Evolutionary conservation across 2,329 filamentous ascomycete genomes (phyloP).

Genomic region (Penicillium sp.): DNA sequence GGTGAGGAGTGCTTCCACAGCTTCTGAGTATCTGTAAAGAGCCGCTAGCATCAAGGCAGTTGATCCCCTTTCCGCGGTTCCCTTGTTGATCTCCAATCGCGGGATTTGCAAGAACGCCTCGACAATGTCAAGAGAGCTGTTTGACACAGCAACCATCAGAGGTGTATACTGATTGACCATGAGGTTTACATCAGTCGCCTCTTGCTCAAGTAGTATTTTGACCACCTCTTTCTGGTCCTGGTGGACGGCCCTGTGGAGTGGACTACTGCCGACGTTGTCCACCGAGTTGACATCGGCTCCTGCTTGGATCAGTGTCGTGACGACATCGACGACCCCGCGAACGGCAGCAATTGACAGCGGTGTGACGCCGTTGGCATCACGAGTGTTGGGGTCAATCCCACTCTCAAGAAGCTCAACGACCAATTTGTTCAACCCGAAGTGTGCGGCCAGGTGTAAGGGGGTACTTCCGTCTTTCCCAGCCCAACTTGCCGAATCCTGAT

Average conservation of each 20-base stretch:
- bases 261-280: background rate
- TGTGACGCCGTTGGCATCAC: conserved; percentile 1
- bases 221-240: background rate
- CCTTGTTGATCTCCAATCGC: conserved; percentile 1
- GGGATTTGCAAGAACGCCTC: background rate
- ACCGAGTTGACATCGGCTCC: conserved; percentile 1
- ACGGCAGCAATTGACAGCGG: background rate
- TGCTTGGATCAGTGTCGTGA: background rate
- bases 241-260: background rate
- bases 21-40: background rate
- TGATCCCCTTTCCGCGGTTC: background rate
- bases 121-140: background rate
- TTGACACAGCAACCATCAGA: background rate
- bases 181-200: background rate
- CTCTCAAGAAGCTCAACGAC: background rate
- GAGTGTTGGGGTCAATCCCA: background rate
- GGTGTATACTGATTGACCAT: background rate
- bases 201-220: background rate
- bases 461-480: conserved; percentile 3
- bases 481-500: conserved; percentile 1
- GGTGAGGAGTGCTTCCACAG: background rate
- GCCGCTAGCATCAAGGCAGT: background rate
- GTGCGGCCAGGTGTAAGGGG: background rate
- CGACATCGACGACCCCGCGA: background rate
- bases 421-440: conserved; percentile 2